Conservation (phyloP, 306 rosid species). For the Fragaria nilgerrensis region DNA sequence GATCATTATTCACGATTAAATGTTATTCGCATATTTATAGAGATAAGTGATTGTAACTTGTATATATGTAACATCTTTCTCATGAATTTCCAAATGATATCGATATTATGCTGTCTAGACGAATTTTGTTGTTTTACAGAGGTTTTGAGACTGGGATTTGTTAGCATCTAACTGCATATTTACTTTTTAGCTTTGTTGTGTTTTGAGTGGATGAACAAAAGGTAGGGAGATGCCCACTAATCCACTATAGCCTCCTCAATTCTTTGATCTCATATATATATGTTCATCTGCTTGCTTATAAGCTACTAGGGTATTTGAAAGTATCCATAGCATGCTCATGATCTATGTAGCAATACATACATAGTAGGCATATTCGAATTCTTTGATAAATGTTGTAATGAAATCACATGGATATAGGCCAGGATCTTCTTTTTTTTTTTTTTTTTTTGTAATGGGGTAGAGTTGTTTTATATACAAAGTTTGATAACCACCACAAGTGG, state of each 20-base stretch:
- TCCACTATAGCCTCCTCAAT: slow-evolving; percentile 7
- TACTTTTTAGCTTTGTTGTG: slow-evolving; percentile 31
- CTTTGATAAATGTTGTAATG: not conserved
- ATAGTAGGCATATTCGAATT: slow-evolving; percentile 1
- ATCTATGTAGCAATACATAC: not conserved
- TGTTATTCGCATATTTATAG: not conserved
- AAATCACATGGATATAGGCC: too few species aligned
- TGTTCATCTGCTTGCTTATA: not conserved
- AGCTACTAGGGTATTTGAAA: not conserved
- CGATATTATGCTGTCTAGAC: not conserved
- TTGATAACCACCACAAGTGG: not conserved
- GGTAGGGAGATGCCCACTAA: slow-evolving; percentile 48
- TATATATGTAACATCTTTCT: not conserved
- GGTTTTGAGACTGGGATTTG: slow-evolving; percentile 18
- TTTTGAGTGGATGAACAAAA: slow-evolving; percentile 47
- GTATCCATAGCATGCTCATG: not conserved
- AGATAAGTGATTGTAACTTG: too few species aligned
- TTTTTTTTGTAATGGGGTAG: too few species aligned
- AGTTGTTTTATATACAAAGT: not conserved
- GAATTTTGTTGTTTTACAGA: slow-evolving; percentile 7
- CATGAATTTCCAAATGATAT: not conserved
- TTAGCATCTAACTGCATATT: slow-evolving; percentile 18
- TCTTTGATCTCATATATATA: slow-evolving; percentile 27
- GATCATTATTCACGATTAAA: not conserved
- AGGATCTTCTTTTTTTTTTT: too few species aligned